A percentile compares a stretch with the other conserved stretches of the same genome.
phyloP scores from a whole-genome alignment of 1,284 basidiomycete species.

The Austroboletus niveus region DNA sequence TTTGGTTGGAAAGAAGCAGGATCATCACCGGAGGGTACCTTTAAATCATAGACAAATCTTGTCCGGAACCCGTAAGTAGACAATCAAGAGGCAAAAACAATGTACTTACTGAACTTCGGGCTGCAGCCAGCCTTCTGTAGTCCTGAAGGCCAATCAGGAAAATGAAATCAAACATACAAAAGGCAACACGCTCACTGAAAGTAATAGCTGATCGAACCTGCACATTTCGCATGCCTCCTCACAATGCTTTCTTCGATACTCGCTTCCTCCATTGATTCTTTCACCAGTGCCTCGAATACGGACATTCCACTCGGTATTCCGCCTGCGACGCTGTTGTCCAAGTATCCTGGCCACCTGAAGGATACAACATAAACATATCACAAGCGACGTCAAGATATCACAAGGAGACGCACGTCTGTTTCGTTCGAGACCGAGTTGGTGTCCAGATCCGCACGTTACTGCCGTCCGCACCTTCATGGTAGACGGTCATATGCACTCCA shows the following conservation, averaged over 20 bases:
- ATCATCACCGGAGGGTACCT: slow-evolving; percentile 56
- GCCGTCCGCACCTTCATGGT: slow-evolving; percentile 51
- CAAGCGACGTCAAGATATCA: neutral
- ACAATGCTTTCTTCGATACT: slow-evolving; percentile 69
- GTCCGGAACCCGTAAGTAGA: neutral
- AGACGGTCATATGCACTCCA: slow-evolving; percentile 82
- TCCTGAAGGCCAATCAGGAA: slow-evolving; percentile 40
- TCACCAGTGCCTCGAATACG: slow-evolving; percentile 77
- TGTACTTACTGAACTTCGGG: slow-evolving; percentile 76
- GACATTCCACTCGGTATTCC: slow-evolving; percentile 77
- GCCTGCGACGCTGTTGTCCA: slow-evolving; percentile 81
- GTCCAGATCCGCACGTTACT: slow-evolving; percentile 75
- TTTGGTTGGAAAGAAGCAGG: slow-evolving; percentile 55
- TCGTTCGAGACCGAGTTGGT: slow-evolving; percentile 80
- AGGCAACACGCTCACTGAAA: slow-evolving; percentile 44
- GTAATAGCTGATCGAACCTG: slow-evolving; percentile 71
- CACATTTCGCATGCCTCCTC: slow-evolving; percentile 52
- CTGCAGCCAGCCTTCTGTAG: slow-evolving; percentile 73
- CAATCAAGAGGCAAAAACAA: neutral
- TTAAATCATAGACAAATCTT: slow-evolving; percentile 81
- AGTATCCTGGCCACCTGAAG: slow-evolving; percentile 66
- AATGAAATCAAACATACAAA: neutral
- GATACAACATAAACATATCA: slow-evolving; percentile 5
- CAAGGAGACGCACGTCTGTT: slow-evolving; percentile 68
- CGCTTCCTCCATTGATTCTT: slow-evolving; percentile 94